Conservation (phyloP, 129 eudicot genomes). For the Artemisia annua region DNA sequence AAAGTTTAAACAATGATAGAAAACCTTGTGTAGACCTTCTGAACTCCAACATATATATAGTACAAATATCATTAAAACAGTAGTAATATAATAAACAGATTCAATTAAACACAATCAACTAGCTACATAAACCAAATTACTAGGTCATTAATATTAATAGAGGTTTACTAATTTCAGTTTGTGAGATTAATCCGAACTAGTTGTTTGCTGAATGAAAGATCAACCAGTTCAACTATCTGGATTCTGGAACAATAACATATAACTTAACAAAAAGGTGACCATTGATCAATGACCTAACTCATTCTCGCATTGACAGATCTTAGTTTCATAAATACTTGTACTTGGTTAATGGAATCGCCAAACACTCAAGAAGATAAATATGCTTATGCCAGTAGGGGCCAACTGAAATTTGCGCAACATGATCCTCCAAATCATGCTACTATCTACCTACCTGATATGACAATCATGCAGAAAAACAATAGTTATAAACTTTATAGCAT, state of each 20-base stretch:
- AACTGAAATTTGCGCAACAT: neutral
- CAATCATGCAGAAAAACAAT: conserved; percentile 9
- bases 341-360: neutral
- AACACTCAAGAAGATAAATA: neutral
- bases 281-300: conserved; percentile 24
- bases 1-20: too few relatives aligned
- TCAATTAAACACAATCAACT: too few relatives aligned
- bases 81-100: too few relatives aligned
- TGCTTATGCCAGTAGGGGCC: neutral
- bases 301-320: neutral
- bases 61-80: too few relatives aligned
- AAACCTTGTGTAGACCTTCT: too few relatives aligned
- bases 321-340: conserved; percentile 7
- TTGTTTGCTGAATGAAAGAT: neutral
- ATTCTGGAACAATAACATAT: neutral
- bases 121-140: too few relatives aligned
- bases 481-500: neutral
- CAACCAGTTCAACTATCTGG: neutral
- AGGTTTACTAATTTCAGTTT: too few relatives aligned
- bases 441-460: neutral
- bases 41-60: too few relatives aligned
- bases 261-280: conserved; percentile 10
- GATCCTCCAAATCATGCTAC: neutral
- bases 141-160: too few relatives aligned
- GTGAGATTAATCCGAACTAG: neutral